phyloP scores from a whole-genome alignment of 2,329 filamentous ascomycete genomes.

The Fusarium abutilonis region DNA sequence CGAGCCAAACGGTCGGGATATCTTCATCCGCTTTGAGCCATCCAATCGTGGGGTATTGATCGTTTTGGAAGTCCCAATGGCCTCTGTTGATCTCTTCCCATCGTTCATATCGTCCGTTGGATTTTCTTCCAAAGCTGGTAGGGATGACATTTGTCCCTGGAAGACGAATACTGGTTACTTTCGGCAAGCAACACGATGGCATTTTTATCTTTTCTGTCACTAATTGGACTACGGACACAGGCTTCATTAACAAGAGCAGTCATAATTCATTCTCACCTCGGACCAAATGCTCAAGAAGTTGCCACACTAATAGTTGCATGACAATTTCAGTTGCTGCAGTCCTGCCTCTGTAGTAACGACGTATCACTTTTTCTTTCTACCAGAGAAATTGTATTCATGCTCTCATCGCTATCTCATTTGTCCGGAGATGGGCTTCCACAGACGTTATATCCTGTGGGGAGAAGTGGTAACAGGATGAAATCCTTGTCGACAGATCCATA shows the following conservation, averaged over 20 bases:
- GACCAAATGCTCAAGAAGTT: too few relatives aligned
- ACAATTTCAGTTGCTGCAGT: not conserved
- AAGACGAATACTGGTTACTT: not conserved
- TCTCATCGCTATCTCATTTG: not conserved
- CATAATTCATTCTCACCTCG: not conserved
- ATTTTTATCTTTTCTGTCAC: too few relatives aligned
- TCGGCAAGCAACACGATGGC: not conserved
- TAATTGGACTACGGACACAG: too few relatives aligned
- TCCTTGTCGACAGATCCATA: constrained; percentile 11
- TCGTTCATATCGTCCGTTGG: constrained; percentile 1
- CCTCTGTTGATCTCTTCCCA: constrained; percentile 14
- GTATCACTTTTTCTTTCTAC: constrained; percentile 10
- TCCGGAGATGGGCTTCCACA: not conserved
- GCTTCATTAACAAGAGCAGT: not conserved
- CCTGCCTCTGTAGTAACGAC: not conserved
- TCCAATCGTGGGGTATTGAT: not conserved
- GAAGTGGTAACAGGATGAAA: constrained; percentile 9
- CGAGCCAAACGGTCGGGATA: constrained; percentile 8
- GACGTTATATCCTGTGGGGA: not conserved
- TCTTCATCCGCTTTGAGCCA: not conserved
- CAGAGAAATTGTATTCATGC: not conserved
- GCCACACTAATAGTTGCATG: too few relatives aligned
- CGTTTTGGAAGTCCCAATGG: not conserved
- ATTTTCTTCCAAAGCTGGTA: not conserved
- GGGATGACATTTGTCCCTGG: not conserved